Evolutionary conservation across 129 eudicot genomes (phyloP).

Genomic region (Centaurea solstitialis): DNA sequence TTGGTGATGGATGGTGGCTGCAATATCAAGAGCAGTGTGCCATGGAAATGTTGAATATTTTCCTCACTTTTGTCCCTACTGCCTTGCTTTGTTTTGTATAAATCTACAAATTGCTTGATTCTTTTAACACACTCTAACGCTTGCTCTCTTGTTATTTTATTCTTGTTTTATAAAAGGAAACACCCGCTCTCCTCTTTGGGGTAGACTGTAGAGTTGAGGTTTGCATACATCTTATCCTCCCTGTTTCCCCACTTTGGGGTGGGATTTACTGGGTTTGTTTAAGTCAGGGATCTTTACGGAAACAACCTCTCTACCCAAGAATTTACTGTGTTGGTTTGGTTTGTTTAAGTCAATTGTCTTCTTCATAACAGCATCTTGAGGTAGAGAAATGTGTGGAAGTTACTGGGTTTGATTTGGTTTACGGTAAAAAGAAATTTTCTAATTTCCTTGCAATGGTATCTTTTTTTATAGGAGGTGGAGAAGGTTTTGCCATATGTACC

Average conservation of each 20-base stretch:
- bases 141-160: background rate
- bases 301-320: no score
- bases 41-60: no score
- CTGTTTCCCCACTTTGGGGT: no score
- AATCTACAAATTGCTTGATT: no score
- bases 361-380: background rate
- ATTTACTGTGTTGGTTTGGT: background rate
- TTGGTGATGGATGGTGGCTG: no score
- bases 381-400: background rate
- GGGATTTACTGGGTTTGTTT: background rate
- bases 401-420: background rate
- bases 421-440: background rate
- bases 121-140: background rate
- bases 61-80: no score
- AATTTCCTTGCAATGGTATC: slow-evolving; percentile 12
- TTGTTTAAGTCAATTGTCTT: background rate
- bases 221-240: no score
- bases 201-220: background rate
- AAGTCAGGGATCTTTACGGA: no score
- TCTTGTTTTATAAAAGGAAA: background rate
- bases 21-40: no score
- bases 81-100: background rate
- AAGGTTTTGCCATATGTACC: slow-evolving; percentile 64
- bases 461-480: slow-evolving; percentile 66
- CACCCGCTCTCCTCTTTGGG: background rate